Conservation (phyloP, 257 asterid genomes). For the Euphrasia confusa region DNA sequence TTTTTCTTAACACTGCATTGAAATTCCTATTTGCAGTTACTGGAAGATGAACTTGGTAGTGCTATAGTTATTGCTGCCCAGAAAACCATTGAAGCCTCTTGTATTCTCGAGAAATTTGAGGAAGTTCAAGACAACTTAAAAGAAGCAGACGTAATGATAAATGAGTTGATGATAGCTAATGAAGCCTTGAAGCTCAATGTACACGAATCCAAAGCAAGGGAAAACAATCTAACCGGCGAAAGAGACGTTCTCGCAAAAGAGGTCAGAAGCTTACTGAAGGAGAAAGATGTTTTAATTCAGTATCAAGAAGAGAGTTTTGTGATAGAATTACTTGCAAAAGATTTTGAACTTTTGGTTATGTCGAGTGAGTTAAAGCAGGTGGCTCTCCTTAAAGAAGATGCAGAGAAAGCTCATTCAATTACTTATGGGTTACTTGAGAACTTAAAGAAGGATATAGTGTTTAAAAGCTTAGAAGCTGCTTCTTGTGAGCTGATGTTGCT, state of each 20-base stretch:
- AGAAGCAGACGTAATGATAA: conserved; percentile 88
- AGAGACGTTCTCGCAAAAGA: conserved; percentile 43
- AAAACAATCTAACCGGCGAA: conserved; percentile 35
- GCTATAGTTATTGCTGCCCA: conserved; percentile 69
- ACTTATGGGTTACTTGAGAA: conserved; percentile 41
- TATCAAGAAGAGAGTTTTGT: conserved; percentile 12
- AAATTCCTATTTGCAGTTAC: conserved; percentile 42
- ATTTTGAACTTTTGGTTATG: conserved; percentile 49
- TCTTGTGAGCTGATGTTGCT: conserved; percentile 43
- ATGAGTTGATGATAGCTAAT: conserved; percentile 83
- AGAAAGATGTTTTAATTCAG: conserved; percentile 39
- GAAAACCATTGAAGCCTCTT: conserved; percentile 83
- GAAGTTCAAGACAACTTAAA: conserved; percentile 83
- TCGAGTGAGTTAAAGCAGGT: conserved; percentile 53
- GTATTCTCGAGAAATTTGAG: conserved; percentile 77
- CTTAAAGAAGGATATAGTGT: conserved; percentile 45
- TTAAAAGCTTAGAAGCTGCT: conserved; percentile 55
- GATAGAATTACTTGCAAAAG: conserved; percentile 49
- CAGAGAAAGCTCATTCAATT: conserved; percentile 15
- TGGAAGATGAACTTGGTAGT: conserved; percentile 70
- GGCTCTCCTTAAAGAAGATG: no score
- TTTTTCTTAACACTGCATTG: conserved; percentile 3
- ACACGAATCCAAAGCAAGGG: conserved; percentile 48
- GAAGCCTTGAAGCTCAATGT: conserved; percentile 67
- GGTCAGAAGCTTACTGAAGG: conserved; percentile 50